Evolutionary conservation across 2,329 filamentous ascomycete species (phyloP).

Genomic region (Aspergillus terreus): DNA sequence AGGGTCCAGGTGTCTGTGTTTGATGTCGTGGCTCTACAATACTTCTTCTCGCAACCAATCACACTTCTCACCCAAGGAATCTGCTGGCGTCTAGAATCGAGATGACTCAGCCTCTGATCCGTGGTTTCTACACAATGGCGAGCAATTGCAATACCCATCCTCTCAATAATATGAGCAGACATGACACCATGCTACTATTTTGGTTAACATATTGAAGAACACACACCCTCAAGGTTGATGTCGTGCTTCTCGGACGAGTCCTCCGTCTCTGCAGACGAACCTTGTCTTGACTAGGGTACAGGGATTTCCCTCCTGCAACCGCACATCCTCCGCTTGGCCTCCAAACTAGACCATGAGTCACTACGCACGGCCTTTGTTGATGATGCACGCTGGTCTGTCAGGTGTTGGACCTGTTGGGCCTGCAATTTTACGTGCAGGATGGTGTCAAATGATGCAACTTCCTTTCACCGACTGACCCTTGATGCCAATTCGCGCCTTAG

Average conservation of each 20-base stretch:
- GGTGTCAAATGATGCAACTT: conserved; percentile 9
- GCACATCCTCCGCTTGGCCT: too few species aligned
- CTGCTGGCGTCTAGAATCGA: background rate
- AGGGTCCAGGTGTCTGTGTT: background rate
- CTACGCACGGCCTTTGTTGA: conserved; percentile 5
- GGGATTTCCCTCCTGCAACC: background rate
- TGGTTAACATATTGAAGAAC: too few species aligned
- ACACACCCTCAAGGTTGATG: too few species aligned
- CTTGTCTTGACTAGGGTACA: background rate
- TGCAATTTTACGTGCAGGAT: conserved; percentile 1
- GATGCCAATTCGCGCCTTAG: background rate
- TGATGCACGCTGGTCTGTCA: conserved; percentile 1
- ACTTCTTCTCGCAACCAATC: background rate
- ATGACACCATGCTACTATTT: background rate
- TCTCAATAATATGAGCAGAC: background rate
- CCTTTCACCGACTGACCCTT: background rate
- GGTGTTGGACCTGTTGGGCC: background rate
- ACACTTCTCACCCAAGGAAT: background rate
- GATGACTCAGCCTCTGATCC: background rate
- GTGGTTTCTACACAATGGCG: background rate
- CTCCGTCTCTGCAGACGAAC: background rate
- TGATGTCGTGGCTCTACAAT: background rate
- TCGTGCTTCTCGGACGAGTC: too few species aligned
- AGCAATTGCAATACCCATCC: background rate
- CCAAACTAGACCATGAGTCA: conserved; percentile 2